Percentiles rank a stretch among this genome's conserved stretches.
These are phyloP conservation scores for Xanthoceras sorbifolium DNA, from an alignment of 345 rosid species.

Conservation along the genomic window DNA sequence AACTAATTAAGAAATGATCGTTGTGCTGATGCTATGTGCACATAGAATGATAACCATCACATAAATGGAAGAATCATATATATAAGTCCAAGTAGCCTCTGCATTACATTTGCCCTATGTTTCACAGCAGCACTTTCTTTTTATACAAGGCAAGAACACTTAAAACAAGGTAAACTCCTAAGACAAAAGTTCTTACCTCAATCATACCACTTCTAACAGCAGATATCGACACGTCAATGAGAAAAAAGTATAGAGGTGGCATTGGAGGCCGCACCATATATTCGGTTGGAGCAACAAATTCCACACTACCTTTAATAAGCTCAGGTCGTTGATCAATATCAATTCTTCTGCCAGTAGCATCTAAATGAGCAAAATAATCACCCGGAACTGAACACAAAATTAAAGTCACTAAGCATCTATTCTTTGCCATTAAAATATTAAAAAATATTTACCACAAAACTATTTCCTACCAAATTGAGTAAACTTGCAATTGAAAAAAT, in stretches of 20 bases:
- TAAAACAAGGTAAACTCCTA: slow-evolving; percentile 9
- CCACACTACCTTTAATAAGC: slow-evolving; percentile 91
- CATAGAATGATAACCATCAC: not conserved
- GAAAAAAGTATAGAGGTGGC: slow-evolving; percentile 96
- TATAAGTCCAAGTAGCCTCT: not conserved
- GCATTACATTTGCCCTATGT: not conserved
- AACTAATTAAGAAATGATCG: slow-evolving; percentile 1
- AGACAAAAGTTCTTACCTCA: slow-evolving; percentile 65
- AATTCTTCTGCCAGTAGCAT: slow-evolving; percentile 85
- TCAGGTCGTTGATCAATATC: slow-evolving; percentile 97
- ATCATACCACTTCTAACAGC: slow-evolving; percentile 95
- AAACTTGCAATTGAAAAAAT: slow-evolving; percentile 3
- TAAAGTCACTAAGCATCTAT: slow-evolving; percentile 24
- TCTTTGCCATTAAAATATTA: not conserved
- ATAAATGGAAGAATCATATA: not conserved
- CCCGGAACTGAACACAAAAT: slow-evolving; percentile 70
- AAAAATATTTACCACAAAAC: not conserved
- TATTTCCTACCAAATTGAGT: not conserved
- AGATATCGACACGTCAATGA: slow-evolving; percentile 90
- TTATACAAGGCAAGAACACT: not conserved
- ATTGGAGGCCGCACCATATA: slow-evolving; percentile 99
- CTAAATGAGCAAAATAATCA: slow-evolving; percentile 90
- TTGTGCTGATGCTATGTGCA: not conserved
- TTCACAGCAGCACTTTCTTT: not conserved
- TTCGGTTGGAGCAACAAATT: slow-evolving; percentile 95